Evolutionary conservation across 495 filamentous ascomycete genomes (phyloP).

Genomic region (Aspergillus incahuasiensis): DNA sequence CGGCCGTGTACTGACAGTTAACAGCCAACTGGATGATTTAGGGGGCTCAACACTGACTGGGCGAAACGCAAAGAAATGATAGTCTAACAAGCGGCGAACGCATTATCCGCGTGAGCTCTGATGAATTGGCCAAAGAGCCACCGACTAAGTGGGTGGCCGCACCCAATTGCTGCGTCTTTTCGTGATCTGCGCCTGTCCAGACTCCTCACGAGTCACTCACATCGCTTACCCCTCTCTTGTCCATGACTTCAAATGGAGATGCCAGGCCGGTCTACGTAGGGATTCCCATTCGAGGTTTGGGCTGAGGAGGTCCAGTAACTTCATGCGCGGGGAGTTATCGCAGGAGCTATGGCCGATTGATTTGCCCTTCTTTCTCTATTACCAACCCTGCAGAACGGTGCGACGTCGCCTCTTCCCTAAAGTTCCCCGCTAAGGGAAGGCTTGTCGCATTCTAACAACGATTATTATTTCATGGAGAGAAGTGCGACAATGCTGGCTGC

Average conservation of each 20-base stretch:
- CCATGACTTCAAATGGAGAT: neutral
- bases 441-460: neutral
- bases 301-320: conserved; percentile 7
- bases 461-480: neutral
- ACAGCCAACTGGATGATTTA: neutral
- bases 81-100: neutral
- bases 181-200: conserved; percentile 29
- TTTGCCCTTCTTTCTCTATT: conserved; percentile 1
- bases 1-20: neutral
- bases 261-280: conserved; percentile 19
- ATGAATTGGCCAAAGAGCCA: conserved; percentile 7
- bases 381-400: conserved; percentile 15
- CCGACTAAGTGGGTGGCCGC: conserved; percentile 16
- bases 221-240: conserved; percentile 25
- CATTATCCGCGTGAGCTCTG: neutral
- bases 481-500: neutral
- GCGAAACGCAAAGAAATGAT: neutral
- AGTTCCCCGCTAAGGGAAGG: neutral
- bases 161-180: conserved; percentile 27
- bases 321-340: conserved; percentile 6
- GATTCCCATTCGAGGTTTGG: conserved; percentile 15
- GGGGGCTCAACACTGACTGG: neutral
- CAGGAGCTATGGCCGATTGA: neutral
- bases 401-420: conserved; percentile 8
- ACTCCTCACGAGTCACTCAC: conserved; percentile 8